Evolutionary conservation across 257 asterid genomes (phyloP).

Genomic region (Datura wrightii): DNA sequence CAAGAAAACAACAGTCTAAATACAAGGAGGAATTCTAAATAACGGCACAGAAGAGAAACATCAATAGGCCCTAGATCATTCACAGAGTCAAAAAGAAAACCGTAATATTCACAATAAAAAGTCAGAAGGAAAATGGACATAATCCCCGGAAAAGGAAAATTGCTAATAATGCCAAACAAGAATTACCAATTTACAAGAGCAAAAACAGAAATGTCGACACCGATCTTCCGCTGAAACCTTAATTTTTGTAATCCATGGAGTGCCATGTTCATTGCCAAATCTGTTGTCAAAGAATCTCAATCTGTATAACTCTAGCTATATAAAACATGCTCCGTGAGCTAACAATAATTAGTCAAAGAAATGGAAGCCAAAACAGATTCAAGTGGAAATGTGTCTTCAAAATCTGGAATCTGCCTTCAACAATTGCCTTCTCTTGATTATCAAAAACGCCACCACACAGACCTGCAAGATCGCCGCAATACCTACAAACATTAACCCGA

Average conservation of each 20-base stretch:
- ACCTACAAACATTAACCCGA: slow-evolving; percentile 53
- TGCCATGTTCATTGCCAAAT: slow-evolving; percentile 35
- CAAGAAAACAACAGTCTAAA: not conserved
- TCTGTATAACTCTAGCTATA: slow-evolving; percentile 31
- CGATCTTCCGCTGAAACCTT: slow-evolving; percentile 32
- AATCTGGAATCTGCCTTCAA: slow-evolving; percentile 35
- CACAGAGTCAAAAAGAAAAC: not conserved
- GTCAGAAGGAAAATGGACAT: slow-evolving; percentile 26
- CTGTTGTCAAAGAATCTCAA: slow-evolving; percentile 37
- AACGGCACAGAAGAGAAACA: not conserved
- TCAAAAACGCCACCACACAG: slow-evolving; percentile 50
- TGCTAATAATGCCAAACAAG: slow-evolving; percentile 45
- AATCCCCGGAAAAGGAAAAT: slow-evolving; percentile 27
- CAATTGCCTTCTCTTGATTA: slow-evolving; percentile 49
- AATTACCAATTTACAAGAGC: slow-evolving; percentile 81
- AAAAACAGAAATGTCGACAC: slow-evolving; percentile 48
- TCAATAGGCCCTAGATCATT: not conserved
- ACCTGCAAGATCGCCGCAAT: slow-evolving; percentile 49
- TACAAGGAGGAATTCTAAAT: slow-evolving; percentile 26
- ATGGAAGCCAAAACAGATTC: slow-evolving; percentile 24
- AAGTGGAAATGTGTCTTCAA: slow-evolving; percentile 29
- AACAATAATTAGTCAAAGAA: slow-evolving; percentile 27
- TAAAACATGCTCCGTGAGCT: slow-evolving; percentile 32
- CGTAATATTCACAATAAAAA: slow-evolving; percentile 25
- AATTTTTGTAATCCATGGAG: slow-evolving; percentile 28